Percentiles rank a stretch among this genome's conserved stretches.
Conservation (phyloP, 805 yeast species). For the Lipomyces oligophaga region DNA sequence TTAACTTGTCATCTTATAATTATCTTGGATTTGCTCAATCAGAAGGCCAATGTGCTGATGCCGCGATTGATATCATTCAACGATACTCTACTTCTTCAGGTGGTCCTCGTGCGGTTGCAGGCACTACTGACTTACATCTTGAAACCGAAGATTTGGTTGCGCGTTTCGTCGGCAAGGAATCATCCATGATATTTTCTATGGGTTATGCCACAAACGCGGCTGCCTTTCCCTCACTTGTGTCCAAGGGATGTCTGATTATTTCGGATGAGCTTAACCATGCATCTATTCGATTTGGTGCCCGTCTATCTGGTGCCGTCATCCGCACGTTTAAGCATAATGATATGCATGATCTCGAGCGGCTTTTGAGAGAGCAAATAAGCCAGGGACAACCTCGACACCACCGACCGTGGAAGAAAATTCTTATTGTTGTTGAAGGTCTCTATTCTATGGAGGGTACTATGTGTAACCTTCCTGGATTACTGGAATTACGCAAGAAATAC, state of each 20-base stretch:
- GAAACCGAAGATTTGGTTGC: conserved; percentile 77
- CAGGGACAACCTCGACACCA: conserved; percentile 94
- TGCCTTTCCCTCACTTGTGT: conserved; percentile 76
- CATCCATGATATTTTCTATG: conserved; percentile 79
- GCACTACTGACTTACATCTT: conserved; percentile 69
- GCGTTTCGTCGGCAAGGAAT: conserved; percentile 84
- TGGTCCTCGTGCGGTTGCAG: conserved; percentile 71
- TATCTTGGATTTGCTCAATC: conserved; percentile 97
- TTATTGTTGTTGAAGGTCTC: conserved; percentile 86
- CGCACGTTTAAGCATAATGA: conserved; percentile 67
- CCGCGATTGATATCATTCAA: conserved; percentile 59
- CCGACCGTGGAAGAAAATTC: conserved; percentile 82
- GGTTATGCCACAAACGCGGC: conserved; percentile 96
- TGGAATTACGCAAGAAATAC: conserved; percentile 74
- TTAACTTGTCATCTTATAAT: conserved; percentile 86
- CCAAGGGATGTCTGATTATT: conserved; percentile 82
- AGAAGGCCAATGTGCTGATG: conserved; percentile 83
- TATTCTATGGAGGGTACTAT: conserved; percentile 88
- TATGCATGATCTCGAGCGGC: conserved; percentile 69
- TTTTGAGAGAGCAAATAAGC: conserved; percentile 77
- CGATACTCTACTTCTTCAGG: conserved; percentile 73
- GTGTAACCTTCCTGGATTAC: conserved; percentile 71
- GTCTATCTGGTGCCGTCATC: conserved; percentile 88
- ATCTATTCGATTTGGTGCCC: conserved; percentile 89
- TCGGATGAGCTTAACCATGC: conserved; percentile 95